Conservation (phyloP, 129 eudicot species). For the Oenanthe sinensis region DNA sequence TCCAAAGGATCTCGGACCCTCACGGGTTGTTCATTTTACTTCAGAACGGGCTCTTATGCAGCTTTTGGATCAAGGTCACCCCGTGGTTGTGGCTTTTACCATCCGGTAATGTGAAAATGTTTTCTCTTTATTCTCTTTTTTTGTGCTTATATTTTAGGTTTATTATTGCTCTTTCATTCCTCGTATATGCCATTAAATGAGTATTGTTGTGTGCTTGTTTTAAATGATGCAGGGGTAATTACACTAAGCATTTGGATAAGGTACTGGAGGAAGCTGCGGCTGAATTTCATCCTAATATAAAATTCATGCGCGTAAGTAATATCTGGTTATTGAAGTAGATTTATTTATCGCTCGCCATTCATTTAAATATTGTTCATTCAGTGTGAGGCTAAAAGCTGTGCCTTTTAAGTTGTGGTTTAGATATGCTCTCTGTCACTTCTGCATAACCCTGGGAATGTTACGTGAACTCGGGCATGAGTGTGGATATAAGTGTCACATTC, state of each 20-base stretch:
- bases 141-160: not conserved
- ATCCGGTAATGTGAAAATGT: conserved; percentile 40
- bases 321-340: not conserved
- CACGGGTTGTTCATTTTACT: conserved; percentile 74
- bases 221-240: conserved; percentile 53
- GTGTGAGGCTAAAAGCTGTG: not conserved
- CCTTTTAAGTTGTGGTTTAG: not conserved
- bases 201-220: not conserved
- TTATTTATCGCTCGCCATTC: not conserved
- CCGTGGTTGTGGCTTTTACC: conserved; percentile 84
- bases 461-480: not conserved
- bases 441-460: not conserved
- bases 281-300: conserved; percentile 66
- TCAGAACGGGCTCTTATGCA: conserved; percentile 96
- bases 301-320: conserved; percentile 81
- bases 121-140: not conserved
- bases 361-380: not conserved
- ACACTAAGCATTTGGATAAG: conserved; percentile 75
- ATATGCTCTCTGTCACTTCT: not conserved
- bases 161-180: not conserved
- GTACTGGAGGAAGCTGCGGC: conserved; percentile 92
- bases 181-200: not conserved
- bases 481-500: not conserved
- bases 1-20: conserved; percentile 91
- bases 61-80: conserved; percentile 84